Conservation (phyloP, 352 stramenopile species). For the Pythium rishiriense region DNA sequence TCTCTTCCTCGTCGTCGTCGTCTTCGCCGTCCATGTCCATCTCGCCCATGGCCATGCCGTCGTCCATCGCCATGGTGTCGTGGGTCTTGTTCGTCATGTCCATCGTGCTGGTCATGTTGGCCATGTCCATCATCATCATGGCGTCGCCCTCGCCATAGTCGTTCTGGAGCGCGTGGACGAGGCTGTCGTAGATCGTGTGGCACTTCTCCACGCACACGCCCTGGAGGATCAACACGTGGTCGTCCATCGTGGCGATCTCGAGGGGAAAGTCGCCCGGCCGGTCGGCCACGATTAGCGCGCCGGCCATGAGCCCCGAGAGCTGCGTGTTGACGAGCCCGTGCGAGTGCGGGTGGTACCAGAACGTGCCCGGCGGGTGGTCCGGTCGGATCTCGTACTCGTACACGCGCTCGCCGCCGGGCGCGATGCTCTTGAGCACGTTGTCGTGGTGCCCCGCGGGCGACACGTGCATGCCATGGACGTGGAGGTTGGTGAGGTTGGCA, state of each 20-base stretch:
- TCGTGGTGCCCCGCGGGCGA: constrained; percentile 49
- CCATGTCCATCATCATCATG: constrained; percentile 28
- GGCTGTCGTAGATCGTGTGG: constrained; percentile 54
- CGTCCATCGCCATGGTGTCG: constrained; percentile 12
- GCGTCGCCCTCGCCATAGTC: constrained; percentile 33
- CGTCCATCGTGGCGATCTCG: constrained; percentile 57
- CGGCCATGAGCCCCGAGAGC: constrained; percentile 73
- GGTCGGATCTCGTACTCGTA: constrained; percentile 72
- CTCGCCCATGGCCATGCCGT: constrained; percentile 7
- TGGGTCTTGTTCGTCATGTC: constrained; percentile 13
- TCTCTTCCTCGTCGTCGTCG: constrained; percentile 20
- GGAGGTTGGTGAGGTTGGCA: constrained; percentile 69
- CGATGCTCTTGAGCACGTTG: constrained; percentile 63
- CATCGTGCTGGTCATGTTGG: constrained; percentile 27
- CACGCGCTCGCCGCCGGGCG: constrained; percentile 38
- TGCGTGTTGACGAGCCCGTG: constrained; percentile 80
- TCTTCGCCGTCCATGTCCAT: constrained; percentile 24
- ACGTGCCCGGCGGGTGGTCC: constrained; percentile 72
- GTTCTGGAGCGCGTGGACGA: constrained; percentile 62
- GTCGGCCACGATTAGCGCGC: constrained; percentile 62
- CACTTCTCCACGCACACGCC: constrained; percentile 71
- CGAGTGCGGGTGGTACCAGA: constrained; percentile 81
- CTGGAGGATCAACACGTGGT: constrained; percentile 69
- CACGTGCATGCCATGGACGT: constrained; percentile 76
- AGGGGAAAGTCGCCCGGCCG: constrained; percentile 51